Evolutionary conservation across 805 yeast species (phyloP), one percentile per base, ranked within the genome.

Genomic region (Saccharomycopsis fodiens): DNA sequence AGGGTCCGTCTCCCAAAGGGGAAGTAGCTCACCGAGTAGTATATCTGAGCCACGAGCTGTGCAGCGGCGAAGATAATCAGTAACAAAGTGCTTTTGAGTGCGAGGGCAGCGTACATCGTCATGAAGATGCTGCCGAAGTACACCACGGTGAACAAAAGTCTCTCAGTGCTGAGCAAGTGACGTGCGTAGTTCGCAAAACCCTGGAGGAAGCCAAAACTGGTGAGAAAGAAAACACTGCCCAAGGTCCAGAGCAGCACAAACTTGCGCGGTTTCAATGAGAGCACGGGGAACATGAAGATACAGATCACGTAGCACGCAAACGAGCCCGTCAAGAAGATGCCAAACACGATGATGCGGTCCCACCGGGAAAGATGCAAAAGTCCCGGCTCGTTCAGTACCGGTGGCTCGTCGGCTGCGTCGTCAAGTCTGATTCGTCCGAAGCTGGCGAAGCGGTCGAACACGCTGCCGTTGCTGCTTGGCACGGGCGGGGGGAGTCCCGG

Each of bases 1-100:
- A 81, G 57, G 2, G 94, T 83, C 50, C 84, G 82, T 1, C 91
- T 85, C 10, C 98, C 98, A 66, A 89, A 84, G 12, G 98, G 98
- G 73, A 93, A 91, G 63, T 93, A 93, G 57, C 95, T 85, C 35
- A 91, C 71, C 0, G 93, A 81, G 61, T 93, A 93, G 70, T 89
- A 89, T 3, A 87, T 57, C n/a, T 93, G 88, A 1, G 96, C 91
- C 46, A 93, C 63, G 6, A 89, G 67, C 62, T 93, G 97, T 8
- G 85, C 62, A 2, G 83, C 62, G 36, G 93, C 83, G 27, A 87
- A 78, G 10, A 87, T 58, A 8, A 93, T 64, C 0, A 97, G 87
- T 42, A 88, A 65, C 4, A 93, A 57, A 0, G 95, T 79, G 45
- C 84, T 78, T 55, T 79, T 82, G 55, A 60, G 46, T 23, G 82